Evolutionary conservation across 257 asterid genomes (phyloP), one percentile per base, ranked within the genome.

Genomic region (Solanum stenotomum): DNA sequence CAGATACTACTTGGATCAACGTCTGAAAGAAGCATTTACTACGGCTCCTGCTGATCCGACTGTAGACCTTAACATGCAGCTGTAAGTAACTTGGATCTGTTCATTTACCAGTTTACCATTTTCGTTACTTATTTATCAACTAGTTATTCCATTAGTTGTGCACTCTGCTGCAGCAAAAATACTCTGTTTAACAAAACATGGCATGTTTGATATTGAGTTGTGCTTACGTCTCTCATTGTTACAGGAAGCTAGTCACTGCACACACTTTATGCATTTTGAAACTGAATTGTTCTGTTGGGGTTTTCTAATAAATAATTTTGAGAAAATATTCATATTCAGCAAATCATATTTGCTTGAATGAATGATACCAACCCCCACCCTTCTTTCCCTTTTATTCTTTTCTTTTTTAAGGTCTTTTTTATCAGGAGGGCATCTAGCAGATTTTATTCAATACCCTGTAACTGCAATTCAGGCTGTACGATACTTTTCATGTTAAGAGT

Each of bases 21-120:
- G 89, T 87, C 91, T 96, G 96, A 94, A 92, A 89, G 91, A 59
- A 82, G 98, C 98, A 85, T 97, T 95, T 90, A 93, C 89, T 87
- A 89, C 89, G 61, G 99, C 99, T 89, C 98, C 96, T 34, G 94
- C 99, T 27, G 99, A 97, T 94, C 99, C 99, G 67, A 95, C 96
- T 37, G 95, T 97, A 29, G 99, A 97, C 91, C 93, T 97, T 89
- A 97, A 97, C 90, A 92, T 92, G 90, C 99, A 97, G 91, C 93
- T 97, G 99, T 97, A 91, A 95, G 99, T 92, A 83, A 84, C 91
- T 87, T 33, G 56, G 25, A 34, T 88, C 38, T 82, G 16, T 75
- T 83, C 29, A 72, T 46, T 63, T 77, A 27, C 85, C 70, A 6
- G 34, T 31, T 35, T 10, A 49, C 23, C 18, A 61, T 59, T 42